Base-by-base conservation (phyloP, 352 stramenopile species). In the Globisporangium iwayamae region DNA sequence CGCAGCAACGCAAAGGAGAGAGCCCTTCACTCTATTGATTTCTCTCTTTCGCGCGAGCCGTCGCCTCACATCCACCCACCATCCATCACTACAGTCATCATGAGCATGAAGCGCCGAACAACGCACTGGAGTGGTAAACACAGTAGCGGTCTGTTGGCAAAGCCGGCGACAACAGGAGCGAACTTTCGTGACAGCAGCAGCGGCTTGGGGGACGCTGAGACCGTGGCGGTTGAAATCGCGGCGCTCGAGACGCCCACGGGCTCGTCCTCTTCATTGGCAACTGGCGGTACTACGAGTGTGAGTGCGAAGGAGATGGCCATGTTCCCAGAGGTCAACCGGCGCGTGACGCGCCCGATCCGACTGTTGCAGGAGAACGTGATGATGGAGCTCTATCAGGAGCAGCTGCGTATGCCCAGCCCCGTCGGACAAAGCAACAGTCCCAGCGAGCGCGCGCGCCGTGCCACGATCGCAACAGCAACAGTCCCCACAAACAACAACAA, bases 311-410 rank as follows among this genome's bases (percentile, higher is more conserved):
- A 9, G 36, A 34, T 36, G n/a, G 59, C 45, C 11, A 62, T 53
- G 11, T 45, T 67, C 53, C 38, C 62, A 1, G 62, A 62, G 38
- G 53, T 51, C 53, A 57, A 69, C 41, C 36, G 28, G 2, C 58
- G 50, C 18, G 56, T 55, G 14, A 58, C 55, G 32, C 63, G 48
- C 16, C 67, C 72, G 48, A 57, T 84, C 43, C 67, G 67, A 11
- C 55, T 79, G 46, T 64, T 80, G 39, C 76, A 85, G 38, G 74
- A 82, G 43, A 71, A 59, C 57, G 48, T 62, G 53, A 82, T 75
- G 71, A 41, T 68, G 18, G 74, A 84, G 50, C 64, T 80, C 46
- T 76, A 71, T 46, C 69, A 82, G 48, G 72, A 84, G 67, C 76
- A 83, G 60, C 66, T 71, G 60, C 67, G 65, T 10, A 28, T 39